Conservation (phyloP, 805 yeast species). For the Candida pini region DNA sequence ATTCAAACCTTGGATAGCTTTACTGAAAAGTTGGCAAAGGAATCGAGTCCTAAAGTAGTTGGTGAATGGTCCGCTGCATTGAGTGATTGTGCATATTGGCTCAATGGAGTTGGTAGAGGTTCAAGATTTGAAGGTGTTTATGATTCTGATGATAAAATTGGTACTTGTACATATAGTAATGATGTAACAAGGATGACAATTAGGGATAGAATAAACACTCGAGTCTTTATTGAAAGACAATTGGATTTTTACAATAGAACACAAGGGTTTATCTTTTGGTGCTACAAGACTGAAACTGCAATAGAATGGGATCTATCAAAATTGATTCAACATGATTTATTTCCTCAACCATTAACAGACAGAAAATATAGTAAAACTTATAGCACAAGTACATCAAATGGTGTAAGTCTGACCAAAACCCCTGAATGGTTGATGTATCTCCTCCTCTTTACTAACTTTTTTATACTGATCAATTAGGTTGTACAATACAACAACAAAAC, state of each 20-base stretch:
- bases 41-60: slow-evolving; percentile 46
- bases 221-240: slow-evolving; percentile 58
- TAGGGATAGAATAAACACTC: slow-evolving; percentile 36
- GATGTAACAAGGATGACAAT: slow-evolving; percentile 37
- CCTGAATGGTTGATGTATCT: background rate
- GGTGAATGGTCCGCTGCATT: slow-evolving; percentile 73
- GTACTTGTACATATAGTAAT: slow-evolving; percentile 38
- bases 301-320: slow-evolving; percentile 62
- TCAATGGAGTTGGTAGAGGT: slow-evolving; percentile 66
- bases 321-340: slow-evolving; percentile 43
- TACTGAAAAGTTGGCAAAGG: slow-evolving; percentile 37
- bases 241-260: slow-evolving; percentile 42
- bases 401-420: slow-evolving; percentile 10
- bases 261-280: slow-evolving; percentile 70
- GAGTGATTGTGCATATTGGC: slow-evolving; percentile 66
- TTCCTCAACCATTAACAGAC: slow-evolving; percentile 59
- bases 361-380: slow-evolving; percentile 58
- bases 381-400: slow-evolving; percentile 1
- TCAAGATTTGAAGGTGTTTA: slow-evolving; percentile 53
- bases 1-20: slow-evolving; percentile 45
- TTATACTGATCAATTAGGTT: background rate
- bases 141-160: slow-evolving; percentile 34
- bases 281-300: slow-evolving; percentile 60
- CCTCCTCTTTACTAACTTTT: background rate
- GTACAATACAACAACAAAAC: background rate